Conservation (phyloP, 768 basidiomycete species). For the Lentinula sp. region DNA sequence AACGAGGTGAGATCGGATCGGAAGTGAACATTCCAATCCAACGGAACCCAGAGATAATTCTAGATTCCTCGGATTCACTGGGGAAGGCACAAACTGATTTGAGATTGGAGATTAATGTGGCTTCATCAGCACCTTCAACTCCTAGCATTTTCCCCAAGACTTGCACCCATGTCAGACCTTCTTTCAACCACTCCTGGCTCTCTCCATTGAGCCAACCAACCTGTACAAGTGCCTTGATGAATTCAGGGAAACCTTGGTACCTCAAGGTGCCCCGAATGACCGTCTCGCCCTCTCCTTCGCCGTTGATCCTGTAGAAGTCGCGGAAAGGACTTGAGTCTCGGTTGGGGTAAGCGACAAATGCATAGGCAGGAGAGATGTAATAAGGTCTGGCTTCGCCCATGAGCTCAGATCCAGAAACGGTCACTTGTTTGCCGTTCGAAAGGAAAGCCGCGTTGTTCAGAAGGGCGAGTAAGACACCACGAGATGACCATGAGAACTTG, state of each 20-base stretch:
- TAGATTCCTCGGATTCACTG: conserved; percentile 55
- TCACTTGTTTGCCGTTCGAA: conserved; percentile 54
- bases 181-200: conserved; percentile 72
- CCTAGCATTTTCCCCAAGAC: conserved; percentile 71
- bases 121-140: conserved; percentile 66
- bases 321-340: conserved; percentile 88
- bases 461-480: conserved; percentile 91
- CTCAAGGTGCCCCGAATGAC: conserved; percentile 89
- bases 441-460: conserved; percentile 86
- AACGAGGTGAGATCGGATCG: conserved; percentile 54
- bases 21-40: conserved; percentile 92
- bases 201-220: conserved; percentile 80
- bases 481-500: conserved; percentile 99
- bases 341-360: conserved; percentile 96
- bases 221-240: conserved; percentile 81
- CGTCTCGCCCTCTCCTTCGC: conserved; percentile 69
- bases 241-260: conserved; percentile 96
- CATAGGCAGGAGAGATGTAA: conserved; percentile 92
- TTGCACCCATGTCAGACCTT: conserved; percentile 76
- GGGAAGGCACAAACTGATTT: conserved; percentile 71
- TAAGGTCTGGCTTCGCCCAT: conserved; percentile 91
- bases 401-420: conserved; percentile 73
- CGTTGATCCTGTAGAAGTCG: conserved; percentile 84
- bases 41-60: conserved; percentile 84
- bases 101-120: conserved; percentile 68